Evolutionary conservation across 1,139 yeast species (phyloP).

Genomic region (Suhomyces guaymorum): DNA sequence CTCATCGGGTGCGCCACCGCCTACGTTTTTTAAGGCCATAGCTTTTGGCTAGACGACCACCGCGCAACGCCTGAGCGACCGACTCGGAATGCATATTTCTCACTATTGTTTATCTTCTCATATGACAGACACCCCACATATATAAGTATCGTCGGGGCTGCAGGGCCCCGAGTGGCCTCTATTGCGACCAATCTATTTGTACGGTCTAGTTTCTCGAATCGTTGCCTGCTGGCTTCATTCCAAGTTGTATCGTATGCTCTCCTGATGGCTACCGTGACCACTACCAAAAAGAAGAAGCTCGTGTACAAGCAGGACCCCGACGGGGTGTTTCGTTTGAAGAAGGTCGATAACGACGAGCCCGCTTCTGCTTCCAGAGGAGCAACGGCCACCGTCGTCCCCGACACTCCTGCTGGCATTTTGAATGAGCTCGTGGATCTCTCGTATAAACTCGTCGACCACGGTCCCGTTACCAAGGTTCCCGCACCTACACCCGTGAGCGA

Average conservation of each 20-base stretch:
- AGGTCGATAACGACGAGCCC: constrained; percentile 20
- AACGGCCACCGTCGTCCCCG: constrained; percentile 1
- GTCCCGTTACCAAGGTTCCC: no score
- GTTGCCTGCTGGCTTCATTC: no score
- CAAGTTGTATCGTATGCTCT: neutral
- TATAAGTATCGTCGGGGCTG: neutral
- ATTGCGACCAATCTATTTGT: no score
- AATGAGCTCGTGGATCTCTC: constrained; percentile 27
- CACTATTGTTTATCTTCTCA: constrained; percentile 2
- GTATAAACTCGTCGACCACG: constrained; percentile 12
- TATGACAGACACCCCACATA: constrained; percentile 2
- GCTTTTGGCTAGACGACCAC: constrained; percentile 2
- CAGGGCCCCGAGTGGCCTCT: no score
- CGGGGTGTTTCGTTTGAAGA: constrained; percentile 44
- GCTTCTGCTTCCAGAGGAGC: constrained; percentile 10
- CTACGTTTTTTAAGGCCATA: no score
- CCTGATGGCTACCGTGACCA: constrained; percentile 17
- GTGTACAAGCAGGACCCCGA: constrained; percentile 45
- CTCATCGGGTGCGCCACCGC: no score
- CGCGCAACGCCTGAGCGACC: constrained; percentile 1
- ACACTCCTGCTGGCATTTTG: constrained; percentile 11
- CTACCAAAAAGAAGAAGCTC: constrained; percentile 28
- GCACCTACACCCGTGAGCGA: no score
- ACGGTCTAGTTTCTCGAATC: no score
- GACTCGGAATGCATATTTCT: neutral